Conservation (phyloP, 1,284 basidiomycete genomes). For the Apiotrichum porosum region DNA sequence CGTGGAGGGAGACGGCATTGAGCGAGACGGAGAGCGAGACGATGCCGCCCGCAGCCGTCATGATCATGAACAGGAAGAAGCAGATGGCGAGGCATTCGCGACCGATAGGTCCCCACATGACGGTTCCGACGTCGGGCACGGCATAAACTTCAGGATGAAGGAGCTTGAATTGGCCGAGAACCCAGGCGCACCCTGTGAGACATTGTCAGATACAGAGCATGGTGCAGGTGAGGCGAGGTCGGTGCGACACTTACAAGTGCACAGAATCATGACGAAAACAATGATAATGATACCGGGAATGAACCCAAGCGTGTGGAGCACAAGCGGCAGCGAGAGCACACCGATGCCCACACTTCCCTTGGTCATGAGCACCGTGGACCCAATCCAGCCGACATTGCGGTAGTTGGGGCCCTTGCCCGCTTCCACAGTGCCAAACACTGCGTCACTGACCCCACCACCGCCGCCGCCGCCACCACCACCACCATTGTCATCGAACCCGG, state of each 20-base stretch:
- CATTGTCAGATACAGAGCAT: too few species aligned
- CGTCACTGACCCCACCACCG: too few species aligned
- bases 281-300: slow-evolving; percentile 32
- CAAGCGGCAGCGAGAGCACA: slow-evolving; percentile 27
- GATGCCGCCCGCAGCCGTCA: slow-evolving; percentile 1
- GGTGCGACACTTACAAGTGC: slow-evolving; percentile 12
- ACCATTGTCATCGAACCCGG: too few species aligned
- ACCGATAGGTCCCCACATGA: slow-evolving; percentile 17
- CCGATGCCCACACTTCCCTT: slow-evolving; percentile 32
- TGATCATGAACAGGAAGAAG: slow-evolving; percentile 7
- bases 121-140: slow-evolving; percentile 24
- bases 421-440: too few species aligned
- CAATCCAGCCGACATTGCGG: neutral
- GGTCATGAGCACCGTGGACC: slow-evolving; percentile 12
- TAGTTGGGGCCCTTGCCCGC: too few species aligned
- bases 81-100: slow-evolving; percentile 21
- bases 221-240: neutral
- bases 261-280: slow-evolving; percentile 22
- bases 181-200: too few species aligned
- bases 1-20: slow-evolving; percentile 20
- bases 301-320: slow-evolving; percentile 25
- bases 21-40: slow-evolving; percentile 2
- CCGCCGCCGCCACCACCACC: too few species aligned
- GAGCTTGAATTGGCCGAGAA: slow-evolving; percentile 11
- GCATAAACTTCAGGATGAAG: slow-evolving; percentile 17